Evolutionary conservation across 768 basidiomycete genomes (phyloP).

Genomic region (Mycena galericulata): DNA sequence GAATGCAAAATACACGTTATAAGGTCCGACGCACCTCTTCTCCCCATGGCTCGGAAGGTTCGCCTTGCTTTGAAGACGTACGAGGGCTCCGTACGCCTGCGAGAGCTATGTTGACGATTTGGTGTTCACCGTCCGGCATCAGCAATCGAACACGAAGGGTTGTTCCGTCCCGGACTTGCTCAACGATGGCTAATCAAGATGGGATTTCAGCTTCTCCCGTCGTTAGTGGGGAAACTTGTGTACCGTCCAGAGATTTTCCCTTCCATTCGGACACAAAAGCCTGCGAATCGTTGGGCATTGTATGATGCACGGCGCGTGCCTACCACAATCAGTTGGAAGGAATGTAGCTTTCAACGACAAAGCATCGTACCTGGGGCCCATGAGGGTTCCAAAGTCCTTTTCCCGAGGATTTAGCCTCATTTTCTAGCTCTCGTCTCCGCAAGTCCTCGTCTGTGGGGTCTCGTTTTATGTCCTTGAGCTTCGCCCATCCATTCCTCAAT

Average conservation of each 20-base stretch:
- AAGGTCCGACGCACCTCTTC: slow-evolving; percentile 77
- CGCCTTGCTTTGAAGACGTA: slow-evolving; percentile 76
- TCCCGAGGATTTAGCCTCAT: slow-evolving; percentile 77
- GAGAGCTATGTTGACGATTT: slow-evolving; percentile 86
- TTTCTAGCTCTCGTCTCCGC: slow-evolving; percentile 75
- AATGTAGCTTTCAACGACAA: neutral
- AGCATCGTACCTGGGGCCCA: slow-evolving; percentile 71
- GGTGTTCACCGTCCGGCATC: slow-evolving; percentile 91
- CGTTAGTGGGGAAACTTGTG: slow-evolving; percentile 23
- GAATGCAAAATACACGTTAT: slow-evolving; percentile 10
- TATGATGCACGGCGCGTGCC: slow-evolving; percentile 81
- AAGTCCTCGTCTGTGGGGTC: slow-evolving; percentile 34
- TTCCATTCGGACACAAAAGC: slow-evolving; percentile 93
- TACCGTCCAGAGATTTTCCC: slow-evolving; percentile 90
- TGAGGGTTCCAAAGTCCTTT: slow-evolving; percentile 91
- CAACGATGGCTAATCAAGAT: slow-evolving; percentile 78
- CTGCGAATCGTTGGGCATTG: slow-evolving; percentile 91
- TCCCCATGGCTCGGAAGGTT: slow-evolving; percentile 84
- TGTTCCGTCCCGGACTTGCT: slow-evolving; percentile 93
- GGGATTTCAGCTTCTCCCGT: slow-evolving; percentile 16
- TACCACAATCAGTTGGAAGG: slow-evolving; percentile 43
- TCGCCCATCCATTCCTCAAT: slow-evolving; percentile 93
- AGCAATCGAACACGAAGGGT: slow-evolving; percentile 90
- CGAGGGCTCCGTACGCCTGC: slow-evolving; percentile 86
- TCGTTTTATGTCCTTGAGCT: slow-evolving; percentile 79